Percentiles rank a stretch among this genome's conserved stretches.
phyloP scores from a whole-genome alignment of 495 filamentous ascomycete species.

The Cercophora sp. region DNA sequence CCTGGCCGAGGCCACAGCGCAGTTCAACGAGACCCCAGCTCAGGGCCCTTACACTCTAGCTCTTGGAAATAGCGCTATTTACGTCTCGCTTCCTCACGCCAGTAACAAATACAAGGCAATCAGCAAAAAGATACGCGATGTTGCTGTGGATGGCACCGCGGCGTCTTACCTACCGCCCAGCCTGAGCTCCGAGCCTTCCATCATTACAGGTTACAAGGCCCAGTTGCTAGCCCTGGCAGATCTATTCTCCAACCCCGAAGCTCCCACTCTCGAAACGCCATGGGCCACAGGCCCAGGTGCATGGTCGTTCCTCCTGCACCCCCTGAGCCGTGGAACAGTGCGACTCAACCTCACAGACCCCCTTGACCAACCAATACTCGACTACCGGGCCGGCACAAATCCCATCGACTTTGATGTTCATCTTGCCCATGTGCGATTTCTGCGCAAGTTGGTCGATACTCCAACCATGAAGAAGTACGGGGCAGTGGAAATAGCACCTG shows the following conservation, averaged over 20 bases:
- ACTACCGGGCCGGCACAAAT: constrained; percentile 23
- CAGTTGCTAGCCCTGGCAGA: constrained; percentile 20
- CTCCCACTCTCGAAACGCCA: constrained; percentile 25
- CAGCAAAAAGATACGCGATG: constrained; percentile 11
- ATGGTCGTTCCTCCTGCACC: constrained; percentile 27
- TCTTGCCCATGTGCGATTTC: constrained; percentile 7
- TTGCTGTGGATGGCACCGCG: not conserved
- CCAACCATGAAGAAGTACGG: not conserved
- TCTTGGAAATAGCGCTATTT: constrained; percentile 23
- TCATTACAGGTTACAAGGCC: constrained; percentile 20
- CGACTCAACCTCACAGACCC: not conserved
- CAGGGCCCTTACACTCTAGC: constrained; percentile 25
- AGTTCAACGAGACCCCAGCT: constrained; percentile 19
- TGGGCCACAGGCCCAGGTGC: constrained; percentile 11
- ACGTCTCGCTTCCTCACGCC: constrained; percentile 20
- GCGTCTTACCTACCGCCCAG: constrained; percentile 12
- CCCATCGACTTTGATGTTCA: constrained; percentile 25
- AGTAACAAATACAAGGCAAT: constrained; percentile 13
- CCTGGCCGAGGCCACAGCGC: constrained; percentile 1
- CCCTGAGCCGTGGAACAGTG: constrained; percentile 27
- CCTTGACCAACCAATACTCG: constrained; percentile 12
- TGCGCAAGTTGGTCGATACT: constrained; percentile 2
- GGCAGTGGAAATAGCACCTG: constrained; percentile 3
- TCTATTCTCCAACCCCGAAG: constrained; percentile 13
- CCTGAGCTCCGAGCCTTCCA: constrained; percentile 5